Evolutionary conservation across 345 rosid genomes (phyloP), one percentile per base, ranked within the genome.

Genomic region (Sapria himalayana): DNA sequence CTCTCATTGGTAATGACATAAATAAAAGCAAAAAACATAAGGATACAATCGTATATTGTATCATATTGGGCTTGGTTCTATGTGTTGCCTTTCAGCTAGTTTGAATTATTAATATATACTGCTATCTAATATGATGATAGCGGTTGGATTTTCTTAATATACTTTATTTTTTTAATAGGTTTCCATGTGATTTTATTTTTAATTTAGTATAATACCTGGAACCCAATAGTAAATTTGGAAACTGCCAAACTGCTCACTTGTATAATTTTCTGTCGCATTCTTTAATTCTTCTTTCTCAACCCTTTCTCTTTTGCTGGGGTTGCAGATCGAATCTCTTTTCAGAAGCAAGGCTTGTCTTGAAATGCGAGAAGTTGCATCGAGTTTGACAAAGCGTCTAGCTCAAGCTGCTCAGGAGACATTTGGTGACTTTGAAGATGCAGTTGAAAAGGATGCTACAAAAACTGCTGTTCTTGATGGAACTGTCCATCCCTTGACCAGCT

Each of bases 391-490:
- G 58, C 69, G 79, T 22, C 65, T 89, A 55, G 92, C 95, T 50
- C 81, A 74, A 56, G 80, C 95, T 19, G 86, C 93, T 4, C 79
- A 73, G 58, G 99, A 89, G 58, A 89, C 99, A 6, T 89, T 89
- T 49, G 76, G 55, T 36, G 98, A 82, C 72, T 89, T 89, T 50
- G 91, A 79, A 71, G 95, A 82, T 62, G 95, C 93, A 0, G 98
- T 89, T 16, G 94, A 77, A 52, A 89, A 77, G 25, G 98, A 89
- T 71, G 91, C 93, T 29, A 89, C 98, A n/a, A 89, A 64, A 62
- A 76, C 98, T 19, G 74, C 93, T 3, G 93, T 89, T 65, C 69
- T 70, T 51, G 98, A 89, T 59, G 98, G 98, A 67, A 82, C 98
- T 1, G 93, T 89, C 19, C 95, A 89, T 64, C 98, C 98, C 20